phyloP scores from a whole-genome alignment of 352 stramenopile genomes.

The Aphanomyces euteiches region DNA sequence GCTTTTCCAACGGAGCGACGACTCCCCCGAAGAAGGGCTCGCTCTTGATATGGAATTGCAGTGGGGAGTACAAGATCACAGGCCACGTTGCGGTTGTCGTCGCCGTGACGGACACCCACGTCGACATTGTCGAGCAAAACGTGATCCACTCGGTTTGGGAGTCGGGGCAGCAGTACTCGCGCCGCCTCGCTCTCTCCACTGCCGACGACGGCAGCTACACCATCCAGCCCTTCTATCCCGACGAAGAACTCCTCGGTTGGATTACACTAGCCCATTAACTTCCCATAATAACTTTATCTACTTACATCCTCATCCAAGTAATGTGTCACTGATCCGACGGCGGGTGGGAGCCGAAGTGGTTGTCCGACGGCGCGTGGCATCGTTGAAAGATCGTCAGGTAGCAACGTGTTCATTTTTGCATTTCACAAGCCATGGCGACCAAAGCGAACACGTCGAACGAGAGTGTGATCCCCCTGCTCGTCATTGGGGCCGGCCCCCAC shows the following conservation, averaged over 20 bases:
- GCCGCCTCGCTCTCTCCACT: background rate
- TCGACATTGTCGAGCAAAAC: conserved; percentile 27
- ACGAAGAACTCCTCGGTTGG: background rate
- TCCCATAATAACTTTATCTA: too few species aligned
- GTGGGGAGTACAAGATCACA: background rate
- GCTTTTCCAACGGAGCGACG: background rate
- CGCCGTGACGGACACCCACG: background rate
- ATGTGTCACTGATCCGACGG: too few species aligned
- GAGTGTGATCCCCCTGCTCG: conserved; percentile 8
- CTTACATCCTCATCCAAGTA: too few species aligned
- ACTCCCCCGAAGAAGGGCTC: background rate
- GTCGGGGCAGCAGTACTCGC: background rate
- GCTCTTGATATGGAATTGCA: conserved; percentile 14
- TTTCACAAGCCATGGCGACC: background rate
- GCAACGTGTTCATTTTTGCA: background rate
- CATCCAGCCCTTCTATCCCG: background rate
- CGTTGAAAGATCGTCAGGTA: too few species aligned
- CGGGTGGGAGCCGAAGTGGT: background rate
- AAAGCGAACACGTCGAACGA: conserved; percentile 1
- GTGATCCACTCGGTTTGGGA: background rate
- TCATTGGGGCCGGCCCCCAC: conserved; percentile 24
- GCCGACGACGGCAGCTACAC: background rate
- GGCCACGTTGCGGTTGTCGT: conserved; percentile 23
- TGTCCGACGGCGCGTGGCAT: background rate
- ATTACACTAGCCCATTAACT: background rate